phyloP scores from a whole-genome alignment of 495 filamentous ascomycete species.

The Xylaria nigripes region DNA sequence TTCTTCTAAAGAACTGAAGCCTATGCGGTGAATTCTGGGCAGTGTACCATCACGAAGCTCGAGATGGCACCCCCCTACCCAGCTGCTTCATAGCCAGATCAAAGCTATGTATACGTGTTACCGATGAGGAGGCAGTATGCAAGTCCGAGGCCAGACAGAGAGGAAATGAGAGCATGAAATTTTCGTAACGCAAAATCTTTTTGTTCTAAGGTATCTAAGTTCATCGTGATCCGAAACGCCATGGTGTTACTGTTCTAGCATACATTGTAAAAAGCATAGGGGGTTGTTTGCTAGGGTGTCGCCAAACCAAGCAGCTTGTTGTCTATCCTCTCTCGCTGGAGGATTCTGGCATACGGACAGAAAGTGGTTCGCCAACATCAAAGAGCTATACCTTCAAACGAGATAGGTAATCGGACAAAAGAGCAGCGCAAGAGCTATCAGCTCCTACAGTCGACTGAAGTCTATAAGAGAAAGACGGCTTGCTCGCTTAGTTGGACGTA shows the following conservation, averaged over 20 bases:
- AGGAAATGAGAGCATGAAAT: too few relatives aligned
- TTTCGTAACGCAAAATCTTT: too few relatives aligned
- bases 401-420: too few relatives aligned
- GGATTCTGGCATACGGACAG: neutral
- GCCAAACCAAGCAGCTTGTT: neutral
- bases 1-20: too few relatives aligned
- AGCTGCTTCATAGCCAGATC: too few relatives aligned
- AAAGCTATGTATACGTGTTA: too few relatives aligned
- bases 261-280: neutral
- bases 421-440: too few relatives aligned
- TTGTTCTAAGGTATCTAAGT: neutral
- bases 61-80: neutral
- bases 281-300: neutral
- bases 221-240: neutral
- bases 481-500: constrained; percentile 1
- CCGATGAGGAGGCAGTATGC: too few relatives aligned
- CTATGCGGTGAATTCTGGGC: too few relatives aligned
- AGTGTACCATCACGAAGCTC: too few relatives aligned
- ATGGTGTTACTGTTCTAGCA: neutral
- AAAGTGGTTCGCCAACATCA: neutral
- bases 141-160: too few relatives aligned
- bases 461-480: neutral
- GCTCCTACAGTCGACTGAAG: neutral
- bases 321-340: neutral
- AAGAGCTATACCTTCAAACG: neutral